Percentiles rank a stretch among this genome's conserved stretches.
phyloP scores from a whole-genome alignment of 495 filamentous ascomycete species.

The Usnea hakonensis region DNA sequence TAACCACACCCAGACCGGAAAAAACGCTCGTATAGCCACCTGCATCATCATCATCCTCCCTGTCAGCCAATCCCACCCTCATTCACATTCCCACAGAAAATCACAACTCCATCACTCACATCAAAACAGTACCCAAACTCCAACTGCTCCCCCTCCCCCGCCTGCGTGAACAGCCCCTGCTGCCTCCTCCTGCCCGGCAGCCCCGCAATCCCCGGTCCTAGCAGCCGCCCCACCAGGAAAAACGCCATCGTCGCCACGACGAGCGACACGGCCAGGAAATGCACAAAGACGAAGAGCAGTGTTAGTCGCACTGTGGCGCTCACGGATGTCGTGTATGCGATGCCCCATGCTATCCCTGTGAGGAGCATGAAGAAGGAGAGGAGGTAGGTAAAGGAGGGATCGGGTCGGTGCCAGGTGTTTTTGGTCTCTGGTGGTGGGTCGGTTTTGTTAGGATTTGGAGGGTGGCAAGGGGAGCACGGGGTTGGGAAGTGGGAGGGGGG shows the following conservation, averaged over 20 bases:
- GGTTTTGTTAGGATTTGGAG: constrained; percentile 16
- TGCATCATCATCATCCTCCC: constrained; percentile 18
- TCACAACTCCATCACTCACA: constrained; percentile 34
- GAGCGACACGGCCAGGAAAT: constrained; percentile 58
- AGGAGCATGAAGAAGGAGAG: constrained; percentile 67
- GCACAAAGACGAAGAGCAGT: constrained; percentile 57
- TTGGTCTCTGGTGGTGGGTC: constrained; percentile 51
- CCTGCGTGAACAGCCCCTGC: constrained; percentile 50
- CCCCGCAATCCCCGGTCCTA: constrained; percentile 49
- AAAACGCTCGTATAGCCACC: constrained; percentile 67
- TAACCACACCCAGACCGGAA: constrained; percentile 65
- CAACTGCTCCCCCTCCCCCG: constrained; percentile 48
- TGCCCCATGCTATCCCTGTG: constrained; percentile 65
- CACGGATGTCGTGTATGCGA: constrained; percentile 56
- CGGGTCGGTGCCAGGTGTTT: constrained; percentile 69
- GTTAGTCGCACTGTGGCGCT: constrained; percentile 50
- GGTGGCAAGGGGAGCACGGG: too few relatives aligned
- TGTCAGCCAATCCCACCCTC: constrained; percentile 3
- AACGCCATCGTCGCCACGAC: constrained; percentile 55
- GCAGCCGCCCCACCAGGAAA: constrained; percentile 55
- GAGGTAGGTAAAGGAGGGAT: constrained; percentile 72
- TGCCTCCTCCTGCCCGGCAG: constrained; percentile 41
- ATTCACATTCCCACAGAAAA: background rate
- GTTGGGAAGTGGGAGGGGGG: constrained; percentile 2
- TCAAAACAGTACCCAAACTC: constrained; percentile 80